Evolutionary conservation across 495 filamentous ascomycete genomes (phyloP), one percentile per base, ranked within the genome.

Genomic region (Trichodelitschia bisporula): DNA sequence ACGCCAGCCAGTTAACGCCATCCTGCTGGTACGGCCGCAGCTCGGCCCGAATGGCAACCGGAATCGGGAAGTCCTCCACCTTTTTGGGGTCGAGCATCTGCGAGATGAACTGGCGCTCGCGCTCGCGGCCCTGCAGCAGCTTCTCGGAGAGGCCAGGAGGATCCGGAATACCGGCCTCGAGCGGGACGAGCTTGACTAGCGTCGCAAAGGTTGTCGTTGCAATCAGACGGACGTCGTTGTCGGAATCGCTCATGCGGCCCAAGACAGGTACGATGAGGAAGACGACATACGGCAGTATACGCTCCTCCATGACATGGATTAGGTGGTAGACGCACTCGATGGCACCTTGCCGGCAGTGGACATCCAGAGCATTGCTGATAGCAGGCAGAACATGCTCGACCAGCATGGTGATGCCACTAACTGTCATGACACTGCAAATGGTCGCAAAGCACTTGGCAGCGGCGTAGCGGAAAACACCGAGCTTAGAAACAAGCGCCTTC

Each of bases 191-290:
- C 46, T 95, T 95, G 42, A 97, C 89, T 3, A 97, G 59, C 0
- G 84, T 95, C 1, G 86, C 86, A 40, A 97, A 97, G 9, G 82
- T 89, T 1, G 89, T 97, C 0, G 86, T 97, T 2, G 86, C 83
- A 33, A 97, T 73, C 15, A 97, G 64, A 24, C 86, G 69, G 31
- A 95, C 70, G 42, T 95, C 83, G 40, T 83, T 82, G 50, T 97
- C 84, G 0, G 84, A 86, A 48, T 97, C 86, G 47, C 83, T 93
- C 86, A 97, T 97, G n/a, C 86, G 70, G 23, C 86, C 86, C 31
- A 97, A 62, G 3, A 97, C 84, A 2, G 86, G 86, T n/a, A 93
- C 84, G 27, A 97, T 84, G 32, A 97, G 65, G 66, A 97, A 95
- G 41, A 97, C 93, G 33, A 97, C 86, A 49, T 95, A 97, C 5